phyloP scores from a whole-genome alignment of 2,329 filamentous ascomycete genomes.

The Cucurbitaria berberidis region DNA sequence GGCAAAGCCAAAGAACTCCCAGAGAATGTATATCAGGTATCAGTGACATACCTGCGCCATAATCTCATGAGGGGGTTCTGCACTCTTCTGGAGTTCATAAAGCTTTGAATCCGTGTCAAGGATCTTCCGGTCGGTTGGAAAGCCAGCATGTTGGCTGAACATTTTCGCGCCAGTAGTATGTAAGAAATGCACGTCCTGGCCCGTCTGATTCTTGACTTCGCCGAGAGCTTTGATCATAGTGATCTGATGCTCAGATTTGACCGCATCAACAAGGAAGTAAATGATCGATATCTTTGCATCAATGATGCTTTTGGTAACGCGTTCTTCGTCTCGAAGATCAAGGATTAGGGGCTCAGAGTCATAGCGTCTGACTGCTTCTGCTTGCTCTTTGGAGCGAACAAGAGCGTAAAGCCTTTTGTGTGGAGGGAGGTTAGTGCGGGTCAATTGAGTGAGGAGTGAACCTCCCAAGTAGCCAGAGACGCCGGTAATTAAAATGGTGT shows the following conservation, averaged over 20 bases:
- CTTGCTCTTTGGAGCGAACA: conserved; percentile 56
- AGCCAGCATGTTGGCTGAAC: conserved; percentile 57
- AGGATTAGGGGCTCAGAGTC: conserved; percentile 53
- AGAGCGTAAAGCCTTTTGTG: conserved; percentile 57
- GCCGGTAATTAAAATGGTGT: conserved; percentile 59
- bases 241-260: conserved; percentile 40
- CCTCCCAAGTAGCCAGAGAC: conserved; percentile 62
- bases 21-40: background rate
- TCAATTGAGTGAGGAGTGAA: conserved; percentile 53
- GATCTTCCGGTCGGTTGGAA: conserved; percentile 51
- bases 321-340: conserved; percentile 46
- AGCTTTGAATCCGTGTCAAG: conserved; percentile 54
- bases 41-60: conserved; percentile 1
- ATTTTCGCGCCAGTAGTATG: conserved; percentile 61
- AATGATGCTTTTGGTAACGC: conserved; percentile 49
- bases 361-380: conserved; percentile 53
- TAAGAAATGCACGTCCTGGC: conserved; percentile 57
- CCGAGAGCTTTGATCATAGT: conserved; percentile 55
- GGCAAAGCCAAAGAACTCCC: background rate
- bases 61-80: conserved; percentile 3
- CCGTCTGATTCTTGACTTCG: conserved; percentile 52
- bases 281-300: conserved; percentile 56
- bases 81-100: conserved; percentile 53
- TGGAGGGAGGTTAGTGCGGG: conserved; percentile 47
- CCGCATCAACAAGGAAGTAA: conserved; percentile 56